phyloP scores from a whole-genome alignment of 495 filamentous ascomycete genomes.

The Penicillium roqueforti region DNA sequence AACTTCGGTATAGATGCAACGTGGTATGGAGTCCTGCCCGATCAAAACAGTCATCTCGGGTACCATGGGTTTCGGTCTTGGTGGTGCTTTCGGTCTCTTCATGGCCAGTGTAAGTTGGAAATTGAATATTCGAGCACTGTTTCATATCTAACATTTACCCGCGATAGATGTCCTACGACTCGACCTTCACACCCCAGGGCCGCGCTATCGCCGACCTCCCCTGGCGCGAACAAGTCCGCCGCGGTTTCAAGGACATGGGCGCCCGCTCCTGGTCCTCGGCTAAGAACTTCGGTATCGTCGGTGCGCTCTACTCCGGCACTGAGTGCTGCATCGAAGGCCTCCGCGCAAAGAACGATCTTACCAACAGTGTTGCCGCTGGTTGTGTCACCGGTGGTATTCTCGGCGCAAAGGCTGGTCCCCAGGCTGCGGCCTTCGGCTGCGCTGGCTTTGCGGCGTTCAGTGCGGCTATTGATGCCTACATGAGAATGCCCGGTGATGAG shows the following conservation, averaged over 20 bases:
- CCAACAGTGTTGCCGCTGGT: slow-evolving; percentile 81
- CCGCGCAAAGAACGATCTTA: slow-evolving; percentile 88
- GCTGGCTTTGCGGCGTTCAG: slow-evolving; percentile 94
- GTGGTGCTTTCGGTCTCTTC: slow-evolving; percentile 89
- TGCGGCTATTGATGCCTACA: slow-evolving; percentile 88
- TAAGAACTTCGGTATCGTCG: slow-evolving; percentile 92
- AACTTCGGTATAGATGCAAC: slow-evolving; percentile 57
- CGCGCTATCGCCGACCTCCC: slow-evolving; percentile 67
- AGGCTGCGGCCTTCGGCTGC: slow-evolving; percentile 85
- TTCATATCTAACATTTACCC: background rate
- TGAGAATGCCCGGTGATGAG: slow-evolving; percentile 57
- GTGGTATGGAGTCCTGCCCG: slow-evolving; percentile 83
- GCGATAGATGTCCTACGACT: slow-evolving; percentile 85
- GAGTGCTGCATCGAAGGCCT: slow-evolving; percentile 93
- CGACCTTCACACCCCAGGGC: slow-evolving; percentile 62
- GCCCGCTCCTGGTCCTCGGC: slow-evolving; percentile 74
- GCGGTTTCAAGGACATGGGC: slow-evolving; percentile 94
- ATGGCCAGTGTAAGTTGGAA: slow-evolving; percentile 74
- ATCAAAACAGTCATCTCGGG: slow-evolving; percentile 79
- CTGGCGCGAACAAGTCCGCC: slow-evolving; percentile 70
- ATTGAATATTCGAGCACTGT: background rate
- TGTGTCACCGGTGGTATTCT: slow-evolving; percentile 89
- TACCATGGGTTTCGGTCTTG: slow-evolving; percentile 83
- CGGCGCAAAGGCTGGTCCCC: slow-evolving; percentile 79
- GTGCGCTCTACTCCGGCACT: slow-evolving; percentile 83